Conservation (phyloP, 176 grass and related monocot species). For the Phragmites australis region DNA sequence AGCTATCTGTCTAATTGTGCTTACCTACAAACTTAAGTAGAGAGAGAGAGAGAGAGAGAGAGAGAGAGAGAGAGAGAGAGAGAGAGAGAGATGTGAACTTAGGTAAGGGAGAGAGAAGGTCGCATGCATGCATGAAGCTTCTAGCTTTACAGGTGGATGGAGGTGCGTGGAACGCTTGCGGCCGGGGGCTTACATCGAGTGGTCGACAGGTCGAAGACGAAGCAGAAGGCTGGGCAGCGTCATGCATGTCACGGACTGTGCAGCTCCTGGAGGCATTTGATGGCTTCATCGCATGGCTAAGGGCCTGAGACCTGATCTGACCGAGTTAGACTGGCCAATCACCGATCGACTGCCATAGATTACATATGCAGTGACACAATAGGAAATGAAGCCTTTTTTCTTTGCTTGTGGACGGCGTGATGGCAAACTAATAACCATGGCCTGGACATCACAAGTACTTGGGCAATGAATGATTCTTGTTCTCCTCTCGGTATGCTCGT, state of each 20-base stretch:
- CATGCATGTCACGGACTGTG: conserved; percentile 16
- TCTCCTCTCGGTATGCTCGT: neutral
- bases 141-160: conserved; percentile 43
- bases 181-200: neutral
- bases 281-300: conserved; percentile 21
- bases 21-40: neutral
- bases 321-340: neutral
- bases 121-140: neutral
- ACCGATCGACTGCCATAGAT: conserved; percentile 10
- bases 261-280: neutral
- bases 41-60: neutral
- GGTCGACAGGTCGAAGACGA: neutral
- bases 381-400: neutral
- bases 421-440: neutral
- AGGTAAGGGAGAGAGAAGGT: neutral
- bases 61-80: neutral
- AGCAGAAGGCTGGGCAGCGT: neutral
- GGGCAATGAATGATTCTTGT: neutral
- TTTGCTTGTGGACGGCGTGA: neutral
- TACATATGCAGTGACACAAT: conserved; percentile 47
- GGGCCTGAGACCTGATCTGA: neutral
- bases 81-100: neutral
- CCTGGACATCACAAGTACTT: neutral
- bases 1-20: neutral
- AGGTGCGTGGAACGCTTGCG: neutral